Base-by-base conservation (phyloP, 2,329 filamentous ascomycete genomes). In the Lasiodiplodia hormozganensis region DNA sequence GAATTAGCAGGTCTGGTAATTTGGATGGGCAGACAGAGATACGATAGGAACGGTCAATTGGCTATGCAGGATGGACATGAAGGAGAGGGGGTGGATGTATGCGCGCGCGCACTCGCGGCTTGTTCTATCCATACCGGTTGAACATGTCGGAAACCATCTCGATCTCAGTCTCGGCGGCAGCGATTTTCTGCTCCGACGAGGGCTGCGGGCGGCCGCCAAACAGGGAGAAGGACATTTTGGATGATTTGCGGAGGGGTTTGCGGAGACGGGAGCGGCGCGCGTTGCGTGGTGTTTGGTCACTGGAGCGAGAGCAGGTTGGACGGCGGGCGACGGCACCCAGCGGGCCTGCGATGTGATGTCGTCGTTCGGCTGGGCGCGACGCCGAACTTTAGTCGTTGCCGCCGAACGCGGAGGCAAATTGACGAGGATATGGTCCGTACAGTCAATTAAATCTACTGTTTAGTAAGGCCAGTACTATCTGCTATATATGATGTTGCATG, bases 111-210 rank as follows among this genome's bases (percentile, higher is more conserved):
- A 47, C 40, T 47, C 40, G 14, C 38, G 18, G 16, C 21, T 47
- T 47, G 43, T n/a, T 21, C 43, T 47, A 10, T 8, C 14, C 25
- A 70, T 88, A 98, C 96, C 96, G 92, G 85, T 94, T 95, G 87
- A 97, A 97, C 91, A 98, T 97, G 82, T 97, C 94, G 71, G 94
- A 93, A 75, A 97, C 90, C 86, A 98, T 94, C 84, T 97, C 96
- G 83, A 98, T 93, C 85, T 99, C 96, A 74, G 93, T 91, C 85
- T 99, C 95, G 76, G 96, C 94, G 76, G 93, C 92, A 76, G 93
- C 92, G 81, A 99, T 96, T 88, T 98, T 99, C 87, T 98, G 92
- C 82, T 93, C 94, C 77, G 94, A 97, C 72, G 93, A 92, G 80
- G 94, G 92, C 85, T 97, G 93, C 71, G 93, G 92, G 73, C 89